Evolutionary conservation across 1,284 basidiomycete species (phyloP).

Genomic region (Cryptococcus jaspeensis): DNA sequence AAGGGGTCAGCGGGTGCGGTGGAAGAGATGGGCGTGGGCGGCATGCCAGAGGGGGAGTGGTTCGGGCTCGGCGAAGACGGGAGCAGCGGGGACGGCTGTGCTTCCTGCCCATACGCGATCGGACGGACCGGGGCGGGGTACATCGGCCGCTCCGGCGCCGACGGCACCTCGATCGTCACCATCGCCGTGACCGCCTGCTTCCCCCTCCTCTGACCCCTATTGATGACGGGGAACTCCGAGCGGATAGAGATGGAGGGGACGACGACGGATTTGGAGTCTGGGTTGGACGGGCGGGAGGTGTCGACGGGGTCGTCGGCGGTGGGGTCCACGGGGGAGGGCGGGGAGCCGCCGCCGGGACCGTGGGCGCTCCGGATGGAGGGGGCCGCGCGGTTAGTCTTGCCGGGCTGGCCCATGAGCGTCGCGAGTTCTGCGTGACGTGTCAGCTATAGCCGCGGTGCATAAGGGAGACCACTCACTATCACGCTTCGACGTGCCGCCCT

Average conservation of each 20-base stretch:
- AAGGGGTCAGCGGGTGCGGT: slow-evolving; percentile 55
- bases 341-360: slow-evolving; percentile 10
- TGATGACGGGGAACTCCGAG: slow-evolving; percentile 79
- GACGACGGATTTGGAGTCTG: slow-evolving; percentile 59
- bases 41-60: slow-evolving; percentile 13
- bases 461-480: slow-evolving; percentile 67
- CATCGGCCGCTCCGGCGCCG: slow-evolving; percentile 55
- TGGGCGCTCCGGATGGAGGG: slow-evolving; percentile 20
- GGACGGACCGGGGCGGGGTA: slow-evolving; percentile 36
- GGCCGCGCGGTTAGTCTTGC: slow-evolving; percentile 47
- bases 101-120: too few species aligned
- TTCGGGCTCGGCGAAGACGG: slow-evolving; percentile 9
- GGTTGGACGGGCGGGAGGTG: slow-evolving; percentile 45
- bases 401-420: slow-evolving; percentile 73
- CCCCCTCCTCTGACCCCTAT: slow-evolving; percentile 57
- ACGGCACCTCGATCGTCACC: slow-evolving; percentile 83
- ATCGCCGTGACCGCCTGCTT: slow-evolving; percentile 83
- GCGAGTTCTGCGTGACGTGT: slow-evolving; percentile 65
- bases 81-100: slow-evolving; percentile 24
- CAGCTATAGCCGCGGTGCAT: neutral
- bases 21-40: neutral
- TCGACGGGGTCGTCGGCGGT: slow-evolving; percentile 78
- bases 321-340: slow-evolving; percentile 55
- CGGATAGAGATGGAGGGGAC: slow-evolving; percentile 84
- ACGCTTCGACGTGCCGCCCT: slow-evolving; percentile 52